A percentile compares a stretch with the other conserved stretches of the same genome.
These are phyloP conservation scores for Alternaria viburni DNA, from an alignment of 2,329 filamentous ascomycete species.

Conservation along the genomic window DNA sequence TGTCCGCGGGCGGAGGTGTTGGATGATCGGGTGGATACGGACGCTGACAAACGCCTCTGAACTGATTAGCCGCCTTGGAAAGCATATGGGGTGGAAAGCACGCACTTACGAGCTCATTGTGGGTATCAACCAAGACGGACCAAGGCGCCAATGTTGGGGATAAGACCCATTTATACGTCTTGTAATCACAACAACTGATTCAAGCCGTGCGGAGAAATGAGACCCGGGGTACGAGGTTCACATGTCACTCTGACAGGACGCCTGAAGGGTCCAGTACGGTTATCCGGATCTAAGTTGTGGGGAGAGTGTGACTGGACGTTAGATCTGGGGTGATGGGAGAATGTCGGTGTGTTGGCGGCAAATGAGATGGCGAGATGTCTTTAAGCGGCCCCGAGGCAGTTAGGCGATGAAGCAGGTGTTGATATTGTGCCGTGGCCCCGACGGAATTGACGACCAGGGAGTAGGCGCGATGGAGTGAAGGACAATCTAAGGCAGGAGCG, in stretches of 20 bases:
- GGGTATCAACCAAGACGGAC: conserved; percentile 3
- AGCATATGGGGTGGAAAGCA: neutral
- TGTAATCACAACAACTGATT: neutral
- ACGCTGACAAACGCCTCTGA: neutral
- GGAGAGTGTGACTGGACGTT: neutral
- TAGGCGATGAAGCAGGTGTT: neutral
- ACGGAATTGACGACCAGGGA: neutral
- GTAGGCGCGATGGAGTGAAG: neutral
- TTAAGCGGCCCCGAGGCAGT: neutral
- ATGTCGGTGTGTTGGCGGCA: neutral
- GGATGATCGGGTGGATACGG: neutral
- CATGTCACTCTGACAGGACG: neutral
- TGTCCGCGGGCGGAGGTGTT: neutral
- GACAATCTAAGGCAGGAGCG: neutral
- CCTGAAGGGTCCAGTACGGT: neutral
- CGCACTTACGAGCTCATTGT: neutral
- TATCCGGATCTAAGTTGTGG: neutral
- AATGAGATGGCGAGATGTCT: neutral
- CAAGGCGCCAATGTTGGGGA: conserved; percentile 14
- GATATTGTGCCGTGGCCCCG: neutral
- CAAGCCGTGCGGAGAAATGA: conserved; percentile 1
- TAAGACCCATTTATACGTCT: conserved; percentile 10
- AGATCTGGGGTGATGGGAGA: neutral
- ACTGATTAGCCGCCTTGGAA: neutral
- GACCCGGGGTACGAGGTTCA: neutral